A percentile compares a stretch with the other conserved stretches of the same genome.
Conservation (phyloP, 2,329 filamentous ascomycete species). For the Calonectria honghensis region DNA sequence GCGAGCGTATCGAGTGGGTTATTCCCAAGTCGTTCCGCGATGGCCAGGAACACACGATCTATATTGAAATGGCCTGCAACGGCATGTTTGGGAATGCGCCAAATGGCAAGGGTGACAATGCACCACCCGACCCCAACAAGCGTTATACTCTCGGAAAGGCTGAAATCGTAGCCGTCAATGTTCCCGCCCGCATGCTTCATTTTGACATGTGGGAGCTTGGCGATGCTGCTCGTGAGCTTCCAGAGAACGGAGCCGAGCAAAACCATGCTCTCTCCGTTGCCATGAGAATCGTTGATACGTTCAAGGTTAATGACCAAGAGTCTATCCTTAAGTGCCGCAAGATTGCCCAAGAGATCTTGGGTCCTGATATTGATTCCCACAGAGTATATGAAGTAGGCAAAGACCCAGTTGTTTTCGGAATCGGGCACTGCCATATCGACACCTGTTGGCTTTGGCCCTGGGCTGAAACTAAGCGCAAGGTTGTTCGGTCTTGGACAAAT, state of each 20-base stretch:
- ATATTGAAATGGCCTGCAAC: conserved; percentile 99
- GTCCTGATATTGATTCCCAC: conserved; percentile 85
- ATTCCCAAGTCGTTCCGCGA: conserved; percentile 88
- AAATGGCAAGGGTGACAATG: conserved; percentile 85
- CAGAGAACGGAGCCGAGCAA: conserved; percentile 89
- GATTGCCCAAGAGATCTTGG: conserved; percentile 89
- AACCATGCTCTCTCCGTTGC: conserved; percentile 89
- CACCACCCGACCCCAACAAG: conserved; percentile 90
- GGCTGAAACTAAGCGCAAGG: conserved; percentile 97
- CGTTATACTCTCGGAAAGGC: conserved; percentile 86
- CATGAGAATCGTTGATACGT: conserved; percentile 92
- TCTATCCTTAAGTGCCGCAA: conserved; percentile 87
- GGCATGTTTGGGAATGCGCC: conserved; percentile 97
- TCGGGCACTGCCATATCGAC: conserved; percentile 98
- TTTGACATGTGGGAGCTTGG: conserved; percentile 98
- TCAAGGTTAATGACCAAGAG: conserved; percentile 86
- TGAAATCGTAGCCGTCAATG: conserved; percentile 91
- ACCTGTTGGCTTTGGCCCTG: conserved; percentile 99
- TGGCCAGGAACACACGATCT: conserved; percentile 90
- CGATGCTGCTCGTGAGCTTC: conserved; percentile 94
- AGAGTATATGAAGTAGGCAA: conserved; percentile 88
- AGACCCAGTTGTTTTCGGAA: conserved; percentile 86
- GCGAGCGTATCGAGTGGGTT: conserved; percentile 93
- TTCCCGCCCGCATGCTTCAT: conserved; percentile 86
- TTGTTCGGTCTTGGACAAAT: conserved; percentile 96